Base-by-base conservation (phyloP, 495 filamentous ascomycete genomes). In the Trichoderma erinaceum region DNA sequence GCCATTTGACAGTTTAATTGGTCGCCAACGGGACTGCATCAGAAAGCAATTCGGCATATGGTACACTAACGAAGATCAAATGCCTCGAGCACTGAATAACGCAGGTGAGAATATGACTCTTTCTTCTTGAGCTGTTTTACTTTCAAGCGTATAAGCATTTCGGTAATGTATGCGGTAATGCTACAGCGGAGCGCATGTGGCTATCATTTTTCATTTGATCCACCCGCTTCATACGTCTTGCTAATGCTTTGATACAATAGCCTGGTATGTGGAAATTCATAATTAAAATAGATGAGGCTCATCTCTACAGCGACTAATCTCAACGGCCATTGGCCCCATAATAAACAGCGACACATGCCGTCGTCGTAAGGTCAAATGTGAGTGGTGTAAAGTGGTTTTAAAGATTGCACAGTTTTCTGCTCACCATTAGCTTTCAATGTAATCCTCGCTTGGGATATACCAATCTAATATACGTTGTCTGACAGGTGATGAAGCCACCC, bases 361-460 rank as follows among this genome's bases (percentile, higher is more conserved):
- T 21, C 68, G 66, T 46, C 73, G 76, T 18, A 75, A 77, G 58
- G 67, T 78, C 0, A 76, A 75, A 68, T 80, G 78, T 78, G 70
- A 65, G 74, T 68, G 38, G 29, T 16, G 23, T 27, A 15, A 67
- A 29, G 66, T 48, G 65, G 8, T 58, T 38, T 27, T 15, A 61
- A n/a, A 18, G 25, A 11, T 43, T 32, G 50, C 46, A 27, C 23
- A 61, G 1, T 23, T 16, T 32, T 13, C 23, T 32, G 16, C 18
- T 35, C 11, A 61, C 16, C 2, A 16, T 10, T 61, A 61, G 56
- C 25, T 32, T 32, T 61, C 23, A 35, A 13, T 18, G 29, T 61
- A 38, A 16, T 18, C 5, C 13, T 61, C 23, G 3, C 16, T 25
- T 12, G 12, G 25, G 56, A 29, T 18, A 61, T 32, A 58, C 56